A percentile compares a stretch with the other conserved stretches of the same genome.
Conservation (phyloP, 257 asterid genomes). For the Fraxinus excelsior region DNA sequence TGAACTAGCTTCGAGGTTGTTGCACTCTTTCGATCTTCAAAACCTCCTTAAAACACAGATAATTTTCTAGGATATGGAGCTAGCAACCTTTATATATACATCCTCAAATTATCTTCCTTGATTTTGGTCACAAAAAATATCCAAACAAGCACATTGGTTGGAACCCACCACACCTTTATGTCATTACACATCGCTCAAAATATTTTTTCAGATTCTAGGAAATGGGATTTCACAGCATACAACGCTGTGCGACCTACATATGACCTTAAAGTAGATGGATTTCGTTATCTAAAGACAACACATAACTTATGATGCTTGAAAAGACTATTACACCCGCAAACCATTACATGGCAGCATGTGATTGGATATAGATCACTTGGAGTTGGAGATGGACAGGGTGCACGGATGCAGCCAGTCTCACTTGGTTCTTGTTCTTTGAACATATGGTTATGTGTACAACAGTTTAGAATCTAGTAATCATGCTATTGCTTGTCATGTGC, state of each 20-base stretch:
- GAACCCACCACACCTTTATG: neutral
- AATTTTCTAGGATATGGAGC: neutral
- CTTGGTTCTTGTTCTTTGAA: neutral
- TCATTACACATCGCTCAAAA: slow-evolving; percentile 28
- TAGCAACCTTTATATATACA: slow-evolving; percentile 31
- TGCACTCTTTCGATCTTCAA: slow-evolving; percentile 28
- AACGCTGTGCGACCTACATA: neutral
- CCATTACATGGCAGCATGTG: neutral
- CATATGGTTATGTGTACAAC: slow-evolving; percentile 22
- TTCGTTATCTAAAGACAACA: slow-evolving; percentile 39
- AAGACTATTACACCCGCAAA: slow-evolving; percentile 23
- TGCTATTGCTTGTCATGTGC: slow-evolving; percentile 44
- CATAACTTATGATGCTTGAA: slow-evolving; percentile 32
- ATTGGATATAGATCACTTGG: slow-evolving; percentile 8
- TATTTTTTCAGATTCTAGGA: slow-evolving; percentile 2
- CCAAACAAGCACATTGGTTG: neutral
- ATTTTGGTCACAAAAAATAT: neutral
- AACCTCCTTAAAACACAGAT: slow-evolving; percentile 19
- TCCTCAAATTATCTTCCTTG: slow-evolving; percentile 24
- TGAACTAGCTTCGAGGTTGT: slow-evolving; percentile 86
- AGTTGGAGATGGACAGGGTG: slow-evolving; percentile 2
- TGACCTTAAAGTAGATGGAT: neutral
- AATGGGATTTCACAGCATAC: neutral
- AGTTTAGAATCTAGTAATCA: slow-evolving; percentile 39
- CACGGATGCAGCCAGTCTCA: neutral